These are phyloP conservation scores for Crithidia expoeki DNA, from an alignment of 208 protist species.

Conservation along the genomic window DNA sequence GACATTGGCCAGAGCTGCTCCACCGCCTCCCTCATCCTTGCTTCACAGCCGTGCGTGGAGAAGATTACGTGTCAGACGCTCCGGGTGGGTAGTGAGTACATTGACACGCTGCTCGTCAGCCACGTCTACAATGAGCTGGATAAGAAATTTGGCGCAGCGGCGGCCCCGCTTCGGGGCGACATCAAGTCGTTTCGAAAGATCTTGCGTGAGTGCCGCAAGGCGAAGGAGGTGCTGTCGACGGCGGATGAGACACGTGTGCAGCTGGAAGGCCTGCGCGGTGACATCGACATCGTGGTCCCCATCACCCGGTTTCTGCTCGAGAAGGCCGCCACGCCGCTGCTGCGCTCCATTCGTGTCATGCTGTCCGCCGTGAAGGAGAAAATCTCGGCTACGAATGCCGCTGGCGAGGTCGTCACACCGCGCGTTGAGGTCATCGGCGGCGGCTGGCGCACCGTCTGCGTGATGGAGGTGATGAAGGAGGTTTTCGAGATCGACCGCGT, in stretches of 20 bases:
- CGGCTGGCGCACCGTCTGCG: slow-evolving; percentile 68
- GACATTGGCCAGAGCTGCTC: slow-evolving; percentile 66
- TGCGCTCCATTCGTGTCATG: slow-evolving; percentile 41
- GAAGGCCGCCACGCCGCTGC: slow-evolving; percentile 34
- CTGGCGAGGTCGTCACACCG: slow-evolving; percentile 13
- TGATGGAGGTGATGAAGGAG: slow-evolving; percentile 51
- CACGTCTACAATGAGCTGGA: slow-evolving; percentile 63
- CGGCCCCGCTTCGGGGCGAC: slow-evolving; percentile 39
- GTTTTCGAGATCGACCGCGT: slow-evolving; percentile 45
- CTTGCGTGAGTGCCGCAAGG: slow-evolving; percentile 63
- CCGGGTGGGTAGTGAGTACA: slow-evolving; percentile 52
- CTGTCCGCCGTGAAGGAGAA: slow-evolving; percentile 37
- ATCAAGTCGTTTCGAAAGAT: slow-evolving; percentile 62
- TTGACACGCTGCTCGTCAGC: slow-evolving; percentile 56
- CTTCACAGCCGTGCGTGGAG: slow-evolving; percentile 36
- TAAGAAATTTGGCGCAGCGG: slow-evolving; percentile 27
- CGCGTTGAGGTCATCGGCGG: slow-evolving; percentile 78
- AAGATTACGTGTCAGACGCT: slow-evolving; percentile 46
- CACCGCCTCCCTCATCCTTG: slow-evolving; percentile 37
- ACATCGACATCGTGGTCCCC: slow-evolving; percentile 51
- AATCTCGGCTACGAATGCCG: slow-evolving; percentile 2
- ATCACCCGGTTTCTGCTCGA: slow-evolving; percentile 46
- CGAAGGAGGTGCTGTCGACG: slow-evolving; percentile 80
- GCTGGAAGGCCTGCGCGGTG: slow-evolving; percentile 56
- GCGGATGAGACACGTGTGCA: slow-evolving; percentile 50